Evolutionary conservation across 108 stramenopile genomes (phyloP), one percentile per base, ranked within the genome.

Genomic region (Mayamaea pseudoterrestris): DNA sequence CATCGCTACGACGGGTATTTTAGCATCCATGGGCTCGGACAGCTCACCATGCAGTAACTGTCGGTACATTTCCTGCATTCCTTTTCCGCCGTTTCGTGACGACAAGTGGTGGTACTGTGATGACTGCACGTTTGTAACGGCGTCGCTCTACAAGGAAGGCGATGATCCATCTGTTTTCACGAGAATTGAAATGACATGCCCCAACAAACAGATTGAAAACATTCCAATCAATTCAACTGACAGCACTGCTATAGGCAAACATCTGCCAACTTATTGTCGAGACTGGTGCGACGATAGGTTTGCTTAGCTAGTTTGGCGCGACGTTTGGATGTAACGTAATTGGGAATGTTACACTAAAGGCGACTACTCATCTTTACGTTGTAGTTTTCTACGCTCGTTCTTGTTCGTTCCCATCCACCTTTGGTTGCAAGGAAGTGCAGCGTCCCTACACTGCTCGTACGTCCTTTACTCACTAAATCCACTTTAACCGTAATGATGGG

Each of bases 61-160:
- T 60, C 53, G 74, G 27, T 87, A 80, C 50, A 55, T 92, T 4
- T 82, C 80, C 7, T 92, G 90, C 50, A 73, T 87, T 1, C 78
- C 83, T 31, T 85, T 92, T 55, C 90, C 90, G 1, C 69, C 67
- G 18, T 62, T 68, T 55, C 39, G 71, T 0, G 64, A 64, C 20
- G 61, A 81, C n/a, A 79, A 78, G 63, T 92, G 85, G 85, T 92
- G 90, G 90, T 71, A 83, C 46, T 92, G 90, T 55, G 85, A 92
- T 51, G 85, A 92, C 52, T 92, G 90, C 37, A 63, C 57, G 53
- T 20, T 63, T 66, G 49, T 73, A 54, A 35, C 52, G 35, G 76
- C 74, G 50, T 30, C 58, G 27, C 18, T 70, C 2, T 62, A 7
- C 21, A 5, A 4, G 3, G 8, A 8, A 3, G 8, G 20, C 37